Evolutionary conservation across 768 basidiomycete genomes (phyloP).

Genomic region (Holtermannia corniformis): DNA sequence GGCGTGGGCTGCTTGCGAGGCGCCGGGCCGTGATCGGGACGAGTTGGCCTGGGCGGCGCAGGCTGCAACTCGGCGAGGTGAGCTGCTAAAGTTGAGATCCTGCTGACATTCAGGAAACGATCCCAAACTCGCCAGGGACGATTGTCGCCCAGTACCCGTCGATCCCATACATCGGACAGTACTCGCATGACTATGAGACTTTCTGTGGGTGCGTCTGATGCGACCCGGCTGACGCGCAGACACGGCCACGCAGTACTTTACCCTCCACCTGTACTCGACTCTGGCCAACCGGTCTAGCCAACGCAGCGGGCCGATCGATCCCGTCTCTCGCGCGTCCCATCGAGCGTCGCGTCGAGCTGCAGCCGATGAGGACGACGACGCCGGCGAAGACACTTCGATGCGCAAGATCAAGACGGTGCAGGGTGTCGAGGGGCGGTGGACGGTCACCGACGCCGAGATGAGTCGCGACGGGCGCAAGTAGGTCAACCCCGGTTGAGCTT

Average conservation of each 20-base stretch:
- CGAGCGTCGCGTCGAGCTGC: background rate
- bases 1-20: background rate
- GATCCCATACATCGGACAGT: slow-evolving; percentile 39
- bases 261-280: slow-evolving; percentile 64
- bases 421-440: slow-evolving; percentile 74
- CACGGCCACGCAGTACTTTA: slow-evolving; percentile 77
- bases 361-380: slow-evolving; percentile 44
- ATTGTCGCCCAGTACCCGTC: slow-evolving; percentile 37
- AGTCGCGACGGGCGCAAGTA: slow-evolving; percentile 63
- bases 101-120: slow-evolving; percentile 7
- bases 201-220: slow-evolving; percentile 23
- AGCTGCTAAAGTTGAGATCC: background rate
- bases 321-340: background rate
- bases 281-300: slow-evolving; percentile 44
- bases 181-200: slow-evolving; percentile 33
- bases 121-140: slow-evolving; percentile 32
- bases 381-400: slow-evolving; percentile 36
- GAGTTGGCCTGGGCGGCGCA: background rate
- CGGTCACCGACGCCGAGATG: slow-evolving; percentile 87
- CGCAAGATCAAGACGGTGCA: slow-evolving; percentile 51
- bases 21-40: background rate
- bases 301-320: slow-evolving; percentile 45
- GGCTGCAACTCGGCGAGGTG: slow-evolving; percentile 8
- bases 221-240: slow-evolving; percentile 11
- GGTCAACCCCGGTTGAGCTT: background rate